phyloP scores from a whole-genome alignment of 1,139 yeast species.

The Taiozyma sp. region DNA sequence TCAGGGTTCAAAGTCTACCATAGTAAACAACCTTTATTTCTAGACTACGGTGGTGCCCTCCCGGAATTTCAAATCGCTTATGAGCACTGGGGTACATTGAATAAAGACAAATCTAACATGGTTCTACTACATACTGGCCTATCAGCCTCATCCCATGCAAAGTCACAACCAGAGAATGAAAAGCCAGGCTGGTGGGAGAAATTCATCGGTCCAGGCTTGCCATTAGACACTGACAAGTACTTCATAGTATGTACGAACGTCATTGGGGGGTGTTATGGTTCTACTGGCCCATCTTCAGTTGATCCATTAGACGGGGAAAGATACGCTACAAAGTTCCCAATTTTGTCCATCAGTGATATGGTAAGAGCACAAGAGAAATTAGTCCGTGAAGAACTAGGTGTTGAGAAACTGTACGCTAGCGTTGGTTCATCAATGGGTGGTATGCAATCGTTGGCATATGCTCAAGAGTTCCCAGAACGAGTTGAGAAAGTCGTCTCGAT shows the following conservation, averaged over 20 bases:
- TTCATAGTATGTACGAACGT: slow-evolving; percentile 87
- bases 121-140: slow-evolving; percentile 84
- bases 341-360: slow-evolving; percentile 83
- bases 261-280: slow-evolving; percentile 91
- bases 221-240: slow-evolving; percentile 74
- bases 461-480: slow-evolving; percentile 72
- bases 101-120: slow-evolving; percentile 58
- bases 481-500: slow-evolving; percentile 71
- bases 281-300: slow-evolving; percentile 84
- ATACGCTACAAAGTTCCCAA: slow-evolving; percentile 87
- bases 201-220: slow-evolving; percentile 80
- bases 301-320: slow-evolving; percentile 63
- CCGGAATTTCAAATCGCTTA: slow-evolving; percentile 78
- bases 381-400: slow-evolving; percentile 55
- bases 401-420: slow-evolving; percentile 62
- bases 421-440: slow-evolving; percentile 98
- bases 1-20: slow-evolving; percentile 61
- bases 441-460: slow-evolving; percentile 90
- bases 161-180: slow-evolving; percentile 64
- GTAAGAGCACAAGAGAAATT: slow-evolving; percentile 80
- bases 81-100: slow-evolving; percentile 85
- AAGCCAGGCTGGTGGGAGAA: slow-evolving; percentile 96
- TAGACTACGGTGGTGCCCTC: slow-evolving; percentile 79
- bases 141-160: slow-evolving; percentile 94
- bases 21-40: slow-evolving; percentile 51